These are phyloP conservation scores for Chloropicon primus DNA, from an alignment of 139 green algal genomes.

Conservation along the genomic window DNA sequence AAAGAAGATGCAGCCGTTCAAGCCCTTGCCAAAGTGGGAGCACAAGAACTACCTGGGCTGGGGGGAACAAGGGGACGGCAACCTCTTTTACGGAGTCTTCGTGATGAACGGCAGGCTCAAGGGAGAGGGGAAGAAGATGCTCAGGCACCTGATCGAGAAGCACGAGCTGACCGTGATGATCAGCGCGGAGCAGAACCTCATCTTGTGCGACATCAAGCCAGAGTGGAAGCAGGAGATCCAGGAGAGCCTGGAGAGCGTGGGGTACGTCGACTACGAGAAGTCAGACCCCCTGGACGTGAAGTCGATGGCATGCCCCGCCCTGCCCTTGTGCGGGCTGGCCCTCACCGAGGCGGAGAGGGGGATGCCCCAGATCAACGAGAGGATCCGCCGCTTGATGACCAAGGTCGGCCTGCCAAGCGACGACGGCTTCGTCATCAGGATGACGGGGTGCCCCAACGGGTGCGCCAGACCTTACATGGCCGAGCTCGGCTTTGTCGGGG, in stretches of 20 bases:
- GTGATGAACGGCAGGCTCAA: slow-evolving; percentile 81
- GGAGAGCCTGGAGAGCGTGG: slow-evolving; percentile 36
- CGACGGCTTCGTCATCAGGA: slow-evolving; percentile 74
- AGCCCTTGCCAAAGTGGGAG: slow-evolving; percentile 82
- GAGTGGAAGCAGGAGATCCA: slow-evolving; percentile 70
- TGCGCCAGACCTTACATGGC: slow-evolving; percentile 97
- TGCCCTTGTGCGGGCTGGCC: slow-evolving; percentile 94
- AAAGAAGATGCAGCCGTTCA: slow-evolving; percentile 84
- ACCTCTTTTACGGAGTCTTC: slow-evolving; percentile 82
- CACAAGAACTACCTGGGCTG: slow-evolving; percentile 93
- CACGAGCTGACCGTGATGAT: slow-evolving; percentile 43
- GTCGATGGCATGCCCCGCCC: slow-evolving; percentile 94
- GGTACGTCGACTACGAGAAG: slow-evolving; percentile 42
- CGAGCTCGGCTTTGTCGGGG: slow-evolving; percentile 94
- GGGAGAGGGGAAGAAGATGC: slow-evolving; percentile 70
- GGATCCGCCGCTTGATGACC: slow-evolving; percentile 30
- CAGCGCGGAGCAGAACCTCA: slow-evolving; percentile 83
- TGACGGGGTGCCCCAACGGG: slow-evolving; percentile 99
- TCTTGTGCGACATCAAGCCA: slow-evolving; percentile 80
- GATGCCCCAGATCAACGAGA: slow-evolving; percentile 76
- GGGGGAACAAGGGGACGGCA: slow-evolving; percentile 84
- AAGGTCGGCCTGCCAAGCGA: slow-evolving; percentile 8
- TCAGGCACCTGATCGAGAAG: slow-evolving; percentile 41
- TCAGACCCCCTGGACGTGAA: slow-evolving; percentile 33
- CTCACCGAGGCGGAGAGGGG: slow-evolving; percentile 89